Evolutionary conservation across 257 asterid genomes (phyloP).

Genomic region (Solanum ossicruentum): DNA sequence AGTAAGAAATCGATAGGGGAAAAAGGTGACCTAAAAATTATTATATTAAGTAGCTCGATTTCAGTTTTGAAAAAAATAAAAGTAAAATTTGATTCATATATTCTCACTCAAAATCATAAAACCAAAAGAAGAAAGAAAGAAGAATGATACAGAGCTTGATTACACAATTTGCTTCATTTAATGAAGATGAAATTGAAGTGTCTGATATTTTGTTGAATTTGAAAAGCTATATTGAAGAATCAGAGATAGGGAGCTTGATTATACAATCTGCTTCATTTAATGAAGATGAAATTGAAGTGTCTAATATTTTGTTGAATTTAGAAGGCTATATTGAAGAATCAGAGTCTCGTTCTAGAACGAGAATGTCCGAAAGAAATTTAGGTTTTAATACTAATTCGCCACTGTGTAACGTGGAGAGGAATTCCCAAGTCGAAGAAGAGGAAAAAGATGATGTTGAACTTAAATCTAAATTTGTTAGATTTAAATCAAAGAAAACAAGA

Average conservation of each 20-base stretch:
- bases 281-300: constrained; percentile 25
- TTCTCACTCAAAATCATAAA: background rate
- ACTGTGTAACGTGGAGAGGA: background rate
- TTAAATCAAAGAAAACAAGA: constrained; percentile 17
- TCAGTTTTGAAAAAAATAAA: no score
- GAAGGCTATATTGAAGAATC: background rate
- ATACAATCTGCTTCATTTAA: background rate
- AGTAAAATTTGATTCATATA: no score
- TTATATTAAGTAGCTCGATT: no score
- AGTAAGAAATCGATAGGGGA: no score
- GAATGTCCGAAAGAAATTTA: constrained; percentile 11
- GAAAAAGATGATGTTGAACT: background rate
- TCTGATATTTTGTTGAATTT: constrained; percentile 29
- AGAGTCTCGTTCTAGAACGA: constrained; percentile 4
- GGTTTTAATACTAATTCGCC: no score
- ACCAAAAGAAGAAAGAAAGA: background rate
- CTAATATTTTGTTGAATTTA: constrained; percentile 28
- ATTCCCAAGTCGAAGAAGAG: background rate
- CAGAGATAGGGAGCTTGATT: background rate
- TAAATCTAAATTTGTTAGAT: background rate
- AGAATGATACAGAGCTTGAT: constrained; percentile 8
- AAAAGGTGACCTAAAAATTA: no score
- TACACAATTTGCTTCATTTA: background rate
- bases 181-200: constrained; percentile 26
- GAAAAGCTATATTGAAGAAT: background rate